Percentiles rank a stretch among this genome's conserved stretches.
These are phyloP conservation scores for Closterium sp. DNA, from an alignment of 139 green algal species.

Conservation along the genomic window DNA sequence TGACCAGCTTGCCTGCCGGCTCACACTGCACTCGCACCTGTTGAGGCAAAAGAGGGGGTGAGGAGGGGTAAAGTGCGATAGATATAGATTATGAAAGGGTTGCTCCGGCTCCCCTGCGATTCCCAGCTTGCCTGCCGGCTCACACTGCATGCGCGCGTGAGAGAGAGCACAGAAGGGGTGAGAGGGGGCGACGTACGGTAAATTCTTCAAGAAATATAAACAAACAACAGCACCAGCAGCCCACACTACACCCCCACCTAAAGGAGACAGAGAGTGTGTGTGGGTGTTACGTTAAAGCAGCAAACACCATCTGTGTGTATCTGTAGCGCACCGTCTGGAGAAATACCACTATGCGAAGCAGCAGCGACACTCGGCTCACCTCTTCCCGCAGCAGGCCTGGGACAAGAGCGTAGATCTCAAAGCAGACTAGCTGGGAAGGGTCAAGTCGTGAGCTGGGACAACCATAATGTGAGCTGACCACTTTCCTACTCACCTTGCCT, in stretches of 20 bases:
- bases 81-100: neutral
- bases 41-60: neutral
- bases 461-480: too few relatives aligned
- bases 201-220: too few relatives aligned
- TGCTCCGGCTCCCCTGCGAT: conserved; percentile 16
- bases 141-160: conserved; percentile 12
- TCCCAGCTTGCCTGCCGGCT: conserved; percentile 12
- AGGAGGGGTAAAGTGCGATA: neutral
- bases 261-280: too few relatives aligned
- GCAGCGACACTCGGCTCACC: conserved; percentile 1
- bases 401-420: conserved; percentile 30
- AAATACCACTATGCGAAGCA: too few relatives aligned
- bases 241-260: too few relatives aligned
- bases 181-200: neutral
- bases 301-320: too few relatives aligned
- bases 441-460: too few relatives aligned
- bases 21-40: conserved; percentile 27
- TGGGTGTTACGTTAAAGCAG: too few relatives aligned
- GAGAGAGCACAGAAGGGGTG: neutral
- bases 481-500: too few relatives aligned
- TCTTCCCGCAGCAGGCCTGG: conserved; percentile 31
- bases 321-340: too few relatives aligned
- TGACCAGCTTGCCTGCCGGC: conserved; percentile 15
- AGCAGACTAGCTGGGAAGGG: conserved; percentile 14
- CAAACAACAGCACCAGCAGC: too few relatives aligned